Conservation (phyloP, 352 stramenopile genomes). For the Phytopythium delawarense region DNA sequence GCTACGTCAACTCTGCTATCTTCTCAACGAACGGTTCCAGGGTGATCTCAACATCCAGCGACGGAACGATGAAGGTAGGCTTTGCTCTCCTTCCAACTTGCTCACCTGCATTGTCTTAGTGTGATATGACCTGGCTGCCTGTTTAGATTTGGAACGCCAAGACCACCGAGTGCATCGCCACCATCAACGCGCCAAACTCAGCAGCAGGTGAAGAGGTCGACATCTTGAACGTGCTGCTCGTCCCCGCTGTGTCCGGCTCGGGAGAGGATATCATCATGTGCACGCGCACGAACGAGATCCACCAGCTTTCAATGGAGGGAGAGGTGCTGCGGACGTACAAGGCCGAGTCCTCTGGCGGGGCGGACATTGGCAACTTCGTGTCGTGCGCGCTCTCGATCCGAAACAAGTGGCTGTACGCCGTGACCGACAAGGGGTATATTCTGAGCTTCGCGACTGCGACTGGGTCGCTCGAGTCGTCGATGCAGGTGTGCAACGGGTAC, state of each 20-base stretch:
- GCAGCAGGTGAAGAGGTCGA: conserved; percentile 63
- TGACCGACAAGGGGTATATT: conserved; percentile 84
- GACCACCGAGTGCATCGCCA: conserved; percentile 77
- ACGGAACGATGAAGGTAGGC: conserved; percentile 88
- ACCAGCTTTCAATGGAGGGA: conserved; percentile 72
- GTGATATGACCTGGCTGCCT: neutral
- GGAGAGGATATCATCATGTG: conserved; percentile 82
- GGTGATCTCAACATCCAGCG: conserved; percentile 86
- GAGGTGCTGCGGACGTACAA: conserved; percentile 63
- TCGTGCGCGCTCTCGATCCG: conserved; percentile 77
- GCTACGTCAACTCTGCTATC: conserved; percentile 90
- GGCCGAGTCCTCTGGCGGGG: conserved; percentile 51
- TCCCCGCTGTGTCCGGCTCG: conserved; percentile 41
- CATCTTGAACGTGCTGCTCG: conserved; percentile 60
- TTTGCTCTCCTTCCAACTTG: neutral
- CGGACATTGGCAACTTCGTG: conserved; percentile 82
- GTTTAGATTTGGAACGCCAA: conserved; percentile 80
- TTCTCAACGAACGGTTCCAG: conserved; percentile 65
- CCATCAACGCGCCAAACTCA: conserved; percentile 57
- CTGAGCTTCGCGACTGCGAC: conserved; percentile 58
- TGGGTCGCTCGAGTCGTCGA: conserved; percentile 56
- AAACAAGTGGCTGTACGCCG: conserved; percentile 83
- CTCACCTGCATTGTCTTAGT: neutral
- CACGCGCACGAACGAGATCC: conserved; percentile 75
- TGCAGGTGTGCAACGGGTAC: conserved; percentile 83